Base-by-base conservation (phyloP, 2,329 filamentous ascomycete genomes). In the Sporothrix luriei region DNA sequence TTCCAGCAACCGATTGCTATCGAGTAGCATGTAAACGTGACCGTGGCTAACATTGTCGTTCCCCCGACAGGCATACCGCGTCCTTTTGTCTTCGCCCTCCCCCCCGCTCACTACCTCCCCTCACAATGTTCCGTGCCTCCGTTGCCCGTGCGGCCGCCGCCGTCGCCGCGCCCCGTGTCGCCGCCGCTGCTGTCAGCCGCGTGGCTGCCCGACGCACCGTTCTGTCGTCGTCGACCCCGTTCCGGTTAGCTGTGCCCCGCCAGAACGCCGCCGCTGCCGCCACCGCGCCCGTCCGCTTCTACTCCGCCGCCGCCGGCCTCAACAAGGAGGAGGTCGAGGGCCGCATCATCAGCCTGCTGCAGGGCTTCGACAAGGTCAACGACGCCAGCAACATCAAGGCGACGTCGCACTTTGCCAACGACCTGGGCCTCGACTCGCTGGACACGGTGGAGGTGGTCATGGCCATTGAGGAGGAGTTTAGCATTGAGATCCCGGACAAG, bases 401-500 rank as follows among this genome's bases (percentile, higher is more conserved):
- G 73, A 85, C 84, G 68, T 90, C 94, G 71, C 94, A 98, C 87
- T 99, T 99, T 84, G 87, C 93, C 79, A 98, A 97, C 81, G 94
- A 99, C 83, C 91, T 99, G 74, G 95, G 94, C 74, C 86, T 99
- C 77, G 95, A 99, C 85, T 96, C 91, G 83, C 88, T 99, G 81
- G 95, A 99, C 82, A 97, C 95, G 73, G 95, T 99, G 74, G 95
- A 99, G 87, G 95, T 99, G 75, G 95, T 99, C 77, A 99, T 99
- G 95, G 95, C 95, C 75, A 98, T 99, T 83, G 95, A 99, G 88
- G 95, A 99, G 83, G 85, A 89, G 78, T 88, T 89, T 79, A 88
- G 93, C 90, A 95, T 97, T 80, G 94, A 97, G 87, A 97, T 97
- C 78, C 94, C 94, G 76, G 94, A 97, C 84, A 97, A 97, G 88